Percentiles rank a stretch among this genome's conserved stretches.
phyloP scores from a whole-genome alignment of 257 asterid species.

The Marsdenia floribunda region DNA sequence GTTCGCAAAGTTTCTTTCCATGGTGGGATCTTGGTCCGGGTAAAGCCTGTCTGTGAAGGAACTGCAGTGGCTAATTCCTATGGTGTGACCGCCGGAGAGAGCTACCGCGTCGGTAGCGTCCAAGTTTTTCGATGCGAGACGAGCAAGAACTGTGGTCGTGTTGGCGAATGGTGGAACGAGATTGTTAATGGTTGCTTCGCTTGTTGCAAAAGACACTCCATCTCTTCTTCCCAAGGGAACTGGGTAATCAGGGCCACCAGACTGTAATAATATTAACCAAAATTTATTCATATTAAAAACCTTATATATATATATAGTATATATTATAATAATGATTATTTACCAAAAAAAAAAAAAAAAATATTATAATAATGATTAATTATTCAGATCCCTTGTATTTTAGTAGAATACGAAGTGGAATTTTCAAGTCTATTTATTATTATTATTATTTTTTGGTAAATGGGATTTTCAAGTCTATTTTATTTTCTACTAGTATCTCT shows the following conservation, averaged over 20 bases:
- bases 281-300: not conserved
- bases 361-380: no score
- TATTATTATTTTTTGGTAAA: no score
- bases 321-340: no score
- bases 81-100: conserved; percentile 83
- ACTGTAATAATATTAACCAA: conserved; percentile 19
- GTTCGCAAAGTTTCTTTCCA: conserved; percentile 52
- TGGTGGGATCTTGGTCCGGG: conserved; percentile 52
- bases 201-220: conserved; percentile 42
- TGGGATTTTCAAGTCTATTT: no score
- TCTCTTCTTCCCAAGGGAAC: conserved; percentile 69
- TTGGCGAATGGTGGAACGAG: conserved; percentile 56
- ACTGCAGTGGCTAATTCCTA: conserved; percentile 50
- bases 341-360: no score
- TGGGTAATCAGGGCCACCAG: conserved; percentile 56
- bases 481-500: no score
- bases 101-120: conserved; percentile 63
- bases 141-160: conserved; percentile 36
- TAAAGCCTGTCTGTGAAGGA: conserved; percentile 67
- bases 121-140: conserved; percentile 44
- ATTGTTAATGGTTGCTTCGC: conserved; percentile 38
- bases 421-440: no score
- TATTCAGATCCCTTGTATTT: no score
- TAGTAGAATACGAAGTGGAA: no score
- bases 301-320: no score